phyloP scores from a whole-genome alignment of 495 filamentous ascomycete genomes.

The Cercophora samala region DNA sequence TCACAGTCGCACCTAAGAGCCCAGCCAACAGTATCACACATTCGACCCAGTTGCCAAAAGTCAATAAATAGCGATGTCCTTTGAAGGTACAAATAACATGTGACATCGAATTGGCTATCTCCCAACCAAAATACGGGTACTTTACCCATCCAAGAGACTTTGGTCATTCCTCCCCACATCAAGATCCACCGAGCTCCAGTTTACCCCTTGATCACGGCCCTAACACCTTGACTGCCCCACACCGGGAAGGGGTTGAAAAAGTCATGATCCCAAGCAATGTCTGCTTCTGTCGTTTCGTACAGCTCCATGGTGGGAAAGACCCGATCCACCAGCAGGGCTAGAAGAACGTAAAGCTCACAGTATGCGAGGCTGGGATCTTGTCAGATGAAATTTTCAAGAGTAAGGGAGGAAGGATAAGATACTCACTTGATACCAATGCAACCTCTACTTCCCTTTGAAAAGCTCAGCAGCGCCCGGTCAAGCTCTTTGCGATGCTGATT shows the following conservation, averaged over 20 bases:
- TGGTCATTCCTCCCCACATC: too few species aligned
- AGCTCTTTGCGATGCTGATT: neutral
- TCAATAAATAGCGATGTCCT: too few species aligned
- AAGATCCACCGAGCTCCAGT: neutral
- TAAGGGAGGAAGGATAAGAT: neutral
- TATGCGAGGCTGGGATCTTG: neutral
- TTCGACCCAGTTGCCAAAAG: too few species aligned
- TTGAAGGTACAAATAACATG: too few species aligned
- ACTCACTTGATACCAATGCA: neutral
- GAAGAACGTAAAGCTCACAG: neutral
- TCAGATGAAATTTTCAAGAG: neutral
- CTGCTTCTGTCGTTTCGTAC: neutral
- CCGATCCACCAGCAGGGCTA: neutral
- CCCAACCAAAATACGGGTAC: too few species aligned
- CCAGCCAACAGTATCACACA: too few species aligned
- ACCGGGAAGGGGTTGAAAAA: neutral
- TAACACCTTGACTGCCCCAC: neutral
- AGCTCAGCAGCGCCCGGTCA: neutral
- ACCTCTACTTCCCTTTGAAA: neutral
- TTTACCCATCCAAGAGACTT: too few species aligned
- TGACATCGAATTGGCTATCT: too few species aligned
- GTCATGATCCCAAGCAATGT: neutral
- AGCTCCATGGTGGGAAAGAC: neutral
- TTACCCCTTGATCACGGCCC: neutral
- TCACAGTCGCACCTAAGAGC: too few species aligned